Percentiles rank a stretch among this genome's conserved stretches.
Conservation (phyloP, 2,329 filamentous ascomycete species). For the Calonectria pteridis region DNA sequence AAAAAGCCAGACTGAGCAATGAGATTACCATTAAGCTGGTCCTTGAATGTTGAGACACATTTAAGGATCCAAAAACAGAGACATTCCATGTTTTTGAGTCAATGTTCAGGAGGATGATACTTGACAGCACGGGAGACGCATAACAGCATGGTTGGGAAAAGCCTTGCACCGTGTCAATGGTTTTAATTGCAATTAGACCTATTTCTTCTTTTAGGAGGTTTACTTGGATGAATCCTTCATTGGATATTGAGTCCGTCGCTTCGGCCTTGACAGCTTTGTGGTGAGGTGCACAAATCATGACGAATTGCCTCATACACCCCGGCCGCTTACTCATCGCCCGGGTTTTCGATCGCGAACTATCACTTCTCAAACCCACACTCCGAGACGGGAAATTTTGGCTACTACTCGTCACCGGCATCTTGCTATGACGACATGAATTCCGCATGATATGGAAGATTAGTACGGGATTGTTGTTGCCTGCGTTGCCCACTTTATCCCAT, state of each 20-base stretch:
- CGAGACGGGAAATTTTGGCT: not conserved
- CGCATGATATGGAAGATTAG: not conserved
- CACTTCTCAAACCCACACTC: not conserved
- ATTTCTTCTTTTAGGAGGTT: not conserved
- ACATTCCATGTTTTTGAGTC: constrained; percentile 3
- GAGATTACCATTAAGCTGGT: constrained; percentile 11
- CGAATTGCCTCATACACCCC: not conserved
- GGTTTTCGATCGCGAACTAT: not conserved
- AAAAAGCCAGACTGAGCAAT: not conserved
- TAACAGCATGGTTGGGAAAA: not conserved
- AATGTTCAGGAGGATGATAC: constrained; percentile 14
- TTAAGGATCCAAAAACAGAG: not conserved
- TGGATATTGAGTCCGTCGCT: not conserved
- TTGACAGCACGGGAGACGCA: not conserved
- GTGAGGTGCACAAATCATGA: not conserved
- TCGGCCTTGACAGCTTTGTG: not conserved
- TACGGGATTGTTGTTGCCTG: not conserved
- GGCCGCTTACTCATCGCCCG: not conserved
- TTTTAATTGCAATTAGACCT: not conserved
- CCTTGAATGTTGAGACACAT: not conserved
- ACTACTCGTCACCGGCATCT: not conserved
- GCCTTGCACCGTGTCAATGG: accelerated
- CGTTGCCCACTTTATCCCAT: not conserved
- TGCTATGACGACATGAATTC: not conserved
- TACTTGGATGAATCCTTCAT: too few species aligned